phyloP scores from a whole-genome alignment of 345 rosid genomes.

The Moringa oleifera region DNA sequence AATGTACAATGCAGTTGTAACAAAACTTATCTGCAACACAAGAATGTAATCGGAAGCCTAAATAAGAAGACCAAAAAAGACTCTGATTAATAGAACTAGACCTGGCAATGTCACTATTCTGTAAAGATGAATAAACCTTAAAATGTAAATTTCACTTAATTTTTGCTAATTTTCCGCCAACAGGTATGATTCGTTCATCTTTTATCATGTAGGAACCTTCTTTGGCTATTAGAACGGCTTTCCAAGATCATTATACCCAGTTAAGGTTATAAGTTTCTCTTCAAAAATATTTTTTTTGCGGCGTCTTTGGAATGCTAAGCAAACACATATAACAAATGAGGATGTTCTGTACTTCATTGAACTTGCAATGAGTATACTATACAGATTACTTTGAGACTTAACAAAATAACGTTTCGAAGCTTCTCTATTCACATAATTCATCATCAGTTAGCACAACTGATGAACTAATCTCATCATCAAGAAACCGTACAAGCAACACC shows the following conservation, averaged over 20 bases:
- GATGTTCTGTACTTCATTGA: too few species aligned
- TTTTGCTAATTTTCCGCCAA: not conserved
- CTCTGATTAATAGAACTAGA: too few species aligned
- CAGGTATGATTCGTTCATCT: not conserved
- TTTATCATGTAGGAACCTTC: not conserved
- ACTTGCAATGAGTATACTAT: too few species aligned
- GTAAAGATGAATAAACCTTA: not conserved
- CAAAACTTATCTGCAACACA: conserved; percentile 79
- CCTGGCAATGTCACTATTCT: not conserved
- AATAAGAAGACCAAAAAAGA: not conserved
- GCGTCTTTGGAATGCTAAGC: too few species aligned
- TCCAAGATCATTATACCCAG: not conserved
- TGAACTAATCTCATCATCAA: too few species aligned
- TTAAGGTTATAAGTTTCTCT: not conserved
- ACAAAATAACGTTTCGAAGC: too few species aligned
- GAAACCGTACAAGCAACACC: too few species aligned
- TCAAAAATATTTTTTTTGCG: too few species aligned
- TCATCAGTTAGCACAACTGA: too few species aligned
- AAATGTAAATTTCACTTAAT: too few species aligned
- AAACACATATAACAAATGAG: too few species aligned
- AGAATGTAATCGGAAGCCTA: not conserved
- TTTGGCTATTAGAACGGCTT: not conserved
- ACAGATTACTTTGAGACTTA: too few species aligned
- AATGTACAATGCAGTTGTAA: conserved; percentile 64
- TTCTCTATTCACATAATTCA: not conserved